Evolutionary conservation across 2,329 filamentous ascomycete genomes (phyloP), one percentile per base, ranked within the genome.

Genomic region (Neopestalotiopsis sp.): DNA sequence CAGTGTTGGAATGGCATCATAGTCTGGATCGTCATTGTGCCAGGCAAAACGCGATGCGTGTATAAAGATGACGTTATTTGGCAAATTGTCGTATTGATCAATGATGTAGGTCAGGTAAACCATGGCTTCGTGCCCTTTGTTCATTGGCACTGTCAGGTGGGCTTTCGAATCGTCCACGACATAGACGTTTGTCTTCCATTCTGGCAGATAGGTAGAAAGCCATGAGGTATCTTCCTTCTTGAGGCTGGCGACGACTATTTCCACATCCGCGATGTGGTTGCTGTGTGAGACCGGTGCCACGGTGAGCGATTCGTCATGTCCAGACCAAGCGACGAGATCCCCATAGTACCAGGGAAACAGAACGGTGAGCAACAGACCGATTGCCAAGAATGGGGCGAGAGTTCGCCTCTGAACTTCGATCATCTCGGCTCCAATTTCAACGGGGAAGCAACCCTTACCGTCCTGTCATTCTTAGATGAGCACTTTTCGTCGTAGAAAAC

Each of bases 161-260:
- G 86, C 85, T 5, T 71, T 71, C 40, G 81, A 78, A 72, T 88
- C 82, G 72, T 90, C 83, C 65, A 86, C 86, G 32, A 88, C 82
- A 74, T 89, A 89, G 69, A 89, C 81, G 69, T 82, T 87, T 75
- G 85, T 84, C 69, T 83, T 80, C 86, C 86, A 88, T 61, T 80
- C 78, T 24, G 79, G 78, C 4, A 68, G 49, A n/a, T 56, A 34
- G 40, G 53, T 67, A 2, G 85, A 71, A 9, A 85, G 75, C 84
- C 84, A 86, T 17, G 80, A 73, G 2, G 76, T 76, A 68, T 80
- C 73, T 64, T 81, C 78, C 1, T 67, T 62, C 58, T 72, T 73
- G 13, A 76, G 71, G 70, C 76, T 78, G 2, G 79, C 79, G 4
- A 80, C 76, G 7, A 81, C 76, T 65, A 81, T 70, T 38, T 77